phyloP scores from a whole-genome alignment of 176 grass and related monocot species.

The Oryza longistaminata region DNA sequence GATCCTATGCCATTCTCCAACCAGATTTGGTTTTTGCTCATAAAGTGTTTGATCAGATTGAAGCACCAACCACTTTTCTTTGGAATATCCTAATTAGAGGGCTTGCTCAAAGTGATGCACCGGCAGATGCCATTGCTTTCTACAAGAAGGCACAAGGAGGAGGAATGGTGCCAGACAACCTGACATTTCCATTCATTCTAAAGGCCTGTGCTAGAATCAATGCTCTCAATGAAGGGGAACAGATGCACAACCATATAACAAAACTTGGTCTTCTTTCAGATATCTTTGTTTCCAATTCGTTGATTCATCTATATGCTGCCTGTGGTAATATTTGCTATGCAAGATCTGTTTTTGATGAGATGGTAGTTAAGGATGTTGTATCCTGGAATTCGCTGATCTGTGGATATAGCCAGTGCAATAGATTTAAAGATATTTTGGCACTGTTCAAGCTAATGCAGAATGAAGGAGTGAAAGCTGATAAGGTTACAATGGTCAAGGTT shows the following conservation, averaged over 20 bases:
- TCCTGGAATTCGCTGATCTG: conserved; percentile 63
- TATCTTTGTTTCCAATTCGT: conserved; percentile 50
- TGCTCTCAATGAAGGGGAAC: conserved; percentile 34
- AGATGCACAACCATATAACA: conserved; percentile 43
- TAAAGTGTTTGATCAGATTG: conserved; percentile 49
- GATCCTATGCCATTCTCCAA: conserved; percentile 45
- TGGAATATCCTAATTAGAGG: conserved; percentile 54
- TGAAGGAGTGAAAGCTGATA: conserved; percentile 50
- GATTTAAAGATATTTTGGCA: conserved; percentile 25
- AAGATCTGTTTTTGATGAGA: conserved; percentile 49
- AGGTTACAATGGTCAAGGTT: conserved; percentile 58
- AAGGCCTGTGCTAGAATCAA: conserved; percentile 42
- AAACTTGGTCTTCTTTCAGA: conserved; percentile 46
- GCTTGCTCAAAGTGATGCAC: conserved; percentile 47
- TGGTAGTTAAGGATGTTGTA: conserved; percentile 50
- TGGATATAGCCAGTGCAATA: conserved; percentile 37
- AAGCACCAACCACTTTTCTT: conserved; percentile 46
- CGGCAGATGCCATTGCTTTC: conserved; percentile 46
- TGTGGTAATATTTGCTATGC: conserved; percentile 44
- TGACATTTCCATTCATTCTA: conserved; percentile 51
- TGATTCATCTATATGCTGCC: conserved; percentile 45
- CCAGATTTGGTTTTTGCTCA: conserved; percentile 41
- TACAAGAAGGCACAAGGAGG: conserved; percentile 42
- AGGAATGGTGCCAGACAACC: conserved; percentile 45
- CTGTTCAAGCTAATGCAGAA: conserved; percentile 41